Base-by-base conservation (phyloP, 768 basidiomycete genomes). In the Pholiota conissans region DNA sequence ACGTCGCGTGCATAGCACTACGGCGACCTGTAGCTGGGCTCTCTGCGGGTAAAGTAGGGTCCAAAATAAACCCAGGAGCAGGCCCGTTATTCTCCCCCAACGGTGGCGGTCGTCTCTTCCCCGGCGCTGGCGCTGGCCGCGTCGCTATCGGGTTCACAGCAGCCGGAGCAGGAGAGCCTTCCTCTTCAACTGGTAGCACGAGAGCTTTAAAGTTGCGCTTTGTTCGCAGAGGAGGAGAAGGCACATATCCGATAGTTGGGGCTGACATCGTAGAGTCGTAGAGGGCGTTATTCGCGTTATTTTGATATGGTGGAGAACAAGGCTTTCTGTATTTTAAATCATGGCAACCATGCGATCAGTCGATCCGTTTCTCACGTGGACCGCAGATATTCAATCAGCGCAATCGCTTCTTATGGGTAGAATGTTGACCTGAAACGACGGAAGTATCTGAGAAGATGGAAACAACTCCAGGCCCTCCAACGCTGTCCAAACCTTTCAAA, bases 141-240 rank as follows among this genome's bases (percentile, higher is more conserved):
- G 63, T 64, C 27, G 61, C 66, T 27, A 60, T 52, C 39, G 56
- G 62, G 51, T 54, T 57, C 16, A 51, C 49, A 8, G 52, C 39
- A 32, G 57, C 48, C 22, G 65, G 61, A 16, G 67, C 59, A 48
- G 64, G 66, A 5, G 53, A 54, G 29, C 18, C 18, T n/a, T 54
- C 53, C 11, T 58, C 62, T 24, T 81, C 73, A 42, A 79, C 62
- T 61, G 84, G 79, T 61, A 95, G 84, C 69, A 86, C 84, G 11
- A 94, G 83, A 27, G 83, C 86, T 73, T 93, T 94, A 82, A 93
- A 93, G 71, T 95, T 95, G 45, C 93, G 84, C 72, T 94, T 95
- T 76, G 92, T 92, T 68, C 92, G 86, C 58, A 92, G 80, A 35
- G 89, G 84, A 5, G 78, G 49, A 9, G 69, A 54, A 14, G 64